These are phyloP conservation scores for Rhizodiscina lignyota DNA, from an alignment of 495 filamentous ascomycete genomes.

Conservation along the genomic window DNA sequence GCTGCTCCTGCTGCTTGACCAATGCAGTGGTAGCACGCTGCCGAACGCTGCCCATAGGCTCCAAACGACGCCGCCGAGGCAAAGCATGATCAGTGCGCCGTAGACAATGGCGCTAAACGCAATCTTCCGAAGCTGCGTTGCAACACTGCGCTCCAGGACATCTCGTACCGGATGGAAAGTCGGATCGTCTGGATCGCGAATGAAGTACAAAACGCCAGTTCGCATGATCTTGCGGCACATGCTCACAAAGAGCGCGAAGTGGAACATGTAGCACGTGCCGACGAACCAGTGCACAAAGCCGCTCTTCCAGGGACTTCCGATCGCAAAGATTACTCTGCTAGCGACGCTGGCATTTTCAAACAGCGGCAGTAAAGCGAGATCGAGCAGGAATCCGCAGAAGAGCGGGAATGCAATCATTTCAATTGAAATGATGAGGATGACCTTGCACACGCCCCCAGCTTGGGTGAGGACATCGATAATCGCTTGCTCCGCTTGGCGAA, in stretches of 20 bases:
- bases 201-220: constrained; percentile 89
- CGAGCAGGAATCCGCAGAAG: constrained; percentile 84
- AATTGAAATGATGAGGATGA: constrained; percentile 95
- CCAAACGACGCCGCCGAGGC: constrained; percentile 93
- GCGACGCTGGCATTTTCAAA: constrained; percentile 64
- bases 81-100: constrained; percentile 79
- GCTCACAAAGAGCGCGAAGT: constrained; percentile 94
- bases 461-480: constrained; percentile 76
- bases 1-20: constrained; percentile 77
- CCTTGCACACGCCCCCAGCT: constrained; percentile 92
- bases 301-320: constrained; percentile 62
- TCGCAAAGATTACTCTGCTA: constrained; percentile 60
- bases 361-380: constrained; percentile 73
- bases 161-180: constrained; percentile 96
- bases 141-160: constrained; percentile 83
- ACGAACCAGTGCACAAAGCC: constrained; percentile 98
- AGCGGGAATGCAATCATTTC: constrained; percentile 97
- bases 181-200: constrained; percentile 94
- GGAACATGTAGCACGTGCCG: constrained; percentile 99
- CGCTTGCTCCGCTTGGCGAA: constrained; percentile 56
- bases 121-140: constrained; percentile 91
- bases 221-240: constrained; percentile 99
- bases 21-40: constrained; percentile 73
- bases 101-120: constrained; percentile 92
- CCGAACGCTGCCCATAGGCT: constrained; percentile 49